These are phyloP conservation scores for Geotrichum siamense DNA, from an alignment of 1,139 yeast species.

Conservation along the genomic window DNA sequence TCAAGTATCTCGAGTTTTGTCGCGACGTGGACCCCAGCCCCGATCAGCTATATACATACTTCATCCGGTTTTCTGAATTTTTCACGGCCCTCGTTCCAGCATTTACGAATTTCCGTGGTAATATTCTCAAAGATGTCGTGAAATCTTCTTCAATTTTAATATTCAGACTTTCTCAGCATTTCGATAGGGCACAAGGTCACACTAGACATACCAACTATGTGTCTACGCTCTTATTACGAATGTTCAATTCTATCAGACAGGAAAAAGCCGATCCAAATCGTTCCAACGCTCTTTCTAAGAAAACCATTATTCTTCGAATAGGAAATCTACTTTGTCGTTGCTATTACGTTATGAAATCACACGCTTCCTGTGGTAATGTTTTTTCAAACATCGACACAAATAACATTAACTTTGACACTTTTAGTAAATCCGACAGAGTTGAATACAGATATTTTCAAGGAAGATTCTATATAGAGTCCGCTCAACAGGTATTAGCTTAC, in stretches of 20 bases:
- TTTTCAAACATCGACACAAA: slow-evolving; percentile 68
- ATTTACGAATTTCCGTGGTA: slow-evolving; percentile 50
- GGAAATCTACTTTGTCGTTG: slow-evolving; percentile 54
- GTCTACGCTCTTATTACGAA: slow-evolving; percentile 51
- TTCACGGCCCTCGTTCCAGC: slow-evolving; percentile 53
- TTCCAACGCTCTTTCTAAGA: slow-evolving; percentile 34
- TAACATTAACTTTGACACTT: slow-evolving; percentile 41
- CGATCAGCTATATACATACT: slow-evolving; percentile 48
- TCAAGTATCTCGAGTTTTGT: slow-evolving; percentile 46
- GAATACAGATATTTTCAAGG: slow-evolving; percentile 66
- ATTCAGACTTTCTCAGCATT: slow-evolving; percentile 44
- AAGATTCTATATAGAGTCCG: slow-evolving; percentile 54
- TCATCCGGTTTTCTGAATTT: slow-evolving; percentile 50
- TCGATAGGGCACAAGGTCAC: slow-evolving; percentile 39
- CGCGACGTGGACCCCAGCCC: slow-evolving; percentile 61
- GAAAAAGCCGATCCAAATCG: slow-evolving; percentile 39
- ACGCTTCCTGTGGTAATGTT: slow-evolving; percentile 65
- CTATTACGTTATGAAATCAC: slow-evolving; percentile 57
- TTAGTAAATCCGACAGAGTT: slow-evolving; percentile 48
- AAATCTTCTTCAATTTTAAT: slow-evolving; percentile 39
- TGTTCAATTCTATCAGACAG: slow-evolving; percentile 57
- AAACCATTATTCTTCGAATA: slow-evolving; percentile 47
- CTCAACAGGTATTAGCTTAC: slow-evolving; percentile 50
- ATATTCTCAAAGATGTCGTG: slow-evolving; percentile 42
- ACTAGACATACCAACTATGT: slow-evolving; percentile 47